Conservation (phyloP, 805 yeast species). For the Cyberlindnera veronae region DNA sequence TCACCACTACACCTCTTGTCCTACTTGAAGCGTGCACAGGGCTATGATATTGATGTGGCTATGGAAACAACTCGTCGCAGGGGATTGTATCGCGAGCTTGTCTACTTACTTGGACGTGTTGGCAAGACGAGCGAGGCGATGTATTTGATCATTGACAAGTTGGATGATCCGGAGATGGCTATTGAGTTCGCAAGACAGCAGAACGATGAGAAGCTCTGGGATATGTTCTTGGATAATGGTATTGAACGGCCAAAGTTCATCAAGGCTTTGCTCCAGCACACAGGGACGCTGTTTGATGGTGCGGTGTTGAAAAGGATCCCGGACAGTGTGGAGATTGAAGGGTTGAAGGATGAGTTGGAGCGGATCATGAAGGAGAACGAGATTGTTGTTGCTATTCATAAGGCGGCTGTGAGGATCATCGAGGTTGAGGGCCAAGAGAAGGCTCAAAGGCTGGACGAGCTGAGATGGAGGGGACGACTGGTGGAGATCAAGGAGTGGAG, state of each 20-base stretch:
- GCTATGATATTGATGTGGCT: slow-evolving; percentile 68
- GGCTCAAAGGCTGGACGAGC: slow-evolving; percentile 30
- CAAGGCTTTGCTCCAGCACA: slow-evolving; percentile 63
- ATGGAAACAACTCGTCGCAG: slow-evolving; percentile 57
- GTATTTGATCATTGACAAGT: slow-evolving; percentile 67
- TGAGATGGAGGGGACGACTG: slow-evolving; percentile 31
- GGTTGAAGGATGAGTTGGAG: slow-evolving; percentile 56
- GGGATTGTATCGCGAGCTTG: slow-evolving; percentile 64
- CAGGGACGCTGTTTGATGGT: slow-evolving; percentile 65
- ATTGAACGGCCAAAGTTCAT: slow-evolving; percentile 73
- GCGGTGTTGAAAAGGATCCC: slow-evolving; percentile 67
- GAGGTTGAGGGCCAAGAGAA: slow-evolving; percentile 45
- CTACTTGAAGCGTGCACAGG: slow-evolving; percentile 55
- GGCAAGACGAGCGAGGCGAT: slow-evolving; percentile 80
- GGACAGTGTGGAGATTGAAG: slow-evolving; percentile 55
- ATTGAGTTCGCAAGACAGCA: slow-evolving; percentile 58
- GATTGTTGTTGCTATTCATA: slow-evolving; percentile 48
- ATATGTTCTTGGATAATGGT: slow-evolving; percentile 65
- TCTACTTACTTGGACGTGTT: slow-evolving; percentile 73
- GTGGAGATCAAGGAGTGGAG: slow-evolving; percentile 12
- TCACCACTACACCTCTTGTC: slow-evolving; percentile 52
- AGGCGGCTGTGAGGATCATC: slow-evolving; percentile 52
- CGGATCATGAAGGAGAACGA: slow-evolving; percentile 64
- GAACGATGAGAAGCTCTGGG: slow-evolving; percentile 68
- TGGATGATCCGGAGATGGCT: slow-evolving; percentile 78